A percentile compares a stretch with the other conserved stretches of the same genome.
These are phyloP conservation scores for Gracilaria vermiculophylla DNA, from an alignment of 23 red algal genomes.

Conservation along the genomic window DNA sequence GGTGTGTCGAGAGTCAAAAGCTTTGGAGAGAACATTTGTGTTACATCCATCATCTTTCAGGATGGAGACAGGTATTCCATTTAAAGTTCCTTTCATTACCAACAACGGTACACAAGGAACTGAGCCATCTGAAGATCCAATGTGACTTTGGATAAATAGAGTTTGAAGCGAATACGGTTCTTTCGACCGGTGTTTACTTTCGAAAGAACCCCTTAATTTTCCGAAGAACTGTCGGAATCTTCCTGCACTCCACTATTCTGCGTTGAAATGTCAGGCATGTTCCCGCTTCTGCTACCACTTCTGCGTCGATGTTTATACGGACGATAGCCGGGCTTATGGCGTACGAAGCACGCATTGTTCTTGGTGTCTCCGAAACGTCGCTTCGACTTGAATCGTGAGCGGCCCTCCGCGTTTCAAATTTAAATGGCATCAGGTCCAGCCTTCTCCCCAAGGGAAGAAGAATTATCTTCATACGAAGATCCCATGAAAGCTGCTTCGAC, in stretches of 20 bases:
- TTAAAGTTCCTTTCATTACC: neutral
- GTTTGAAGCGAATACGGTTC: neutral
- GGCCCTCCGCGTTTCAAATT: neutral
- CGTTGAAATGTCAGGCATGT: neutral
- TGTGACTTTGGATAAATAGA: neutral
- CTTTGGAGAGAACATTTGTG: slow-evolving; percentile 4
- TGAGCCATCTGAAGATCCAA: neutral
- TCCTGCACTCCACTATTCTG: neutral
- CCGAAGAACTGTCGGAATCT: neutral
- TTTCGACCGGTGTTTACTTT: neutral
- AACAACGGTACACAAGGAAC: neutral
- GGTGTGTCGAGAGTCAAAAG: neutral
- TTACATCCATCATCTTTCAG: slow-evolving; percentile 33
- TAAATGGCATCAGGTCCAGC: neutral
- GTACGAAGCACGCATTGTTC: slow-evolving; percentile 28
- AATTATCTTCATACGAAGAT: neutral
- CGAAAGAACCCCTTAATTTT: neutral
- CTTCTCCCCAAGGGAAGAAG: neutral
- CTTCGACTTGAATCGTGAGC: neutral
- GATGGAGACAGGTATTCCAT: neutral
- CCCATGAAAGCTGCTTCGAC: neutral
- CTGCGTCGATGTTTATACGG: slow-evolving; percentile 6
- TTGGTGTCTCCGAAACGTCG: neutral
- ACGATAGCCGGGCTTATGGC: slow-evolving; percentile 8
- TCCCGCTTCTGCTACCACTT: neutral